Evolutionary conservation across 768 basidiomycete species (phyloP), one percentile per base, ranked within the genome.

Genomic region (Psilocybe cubensis): DNA sequence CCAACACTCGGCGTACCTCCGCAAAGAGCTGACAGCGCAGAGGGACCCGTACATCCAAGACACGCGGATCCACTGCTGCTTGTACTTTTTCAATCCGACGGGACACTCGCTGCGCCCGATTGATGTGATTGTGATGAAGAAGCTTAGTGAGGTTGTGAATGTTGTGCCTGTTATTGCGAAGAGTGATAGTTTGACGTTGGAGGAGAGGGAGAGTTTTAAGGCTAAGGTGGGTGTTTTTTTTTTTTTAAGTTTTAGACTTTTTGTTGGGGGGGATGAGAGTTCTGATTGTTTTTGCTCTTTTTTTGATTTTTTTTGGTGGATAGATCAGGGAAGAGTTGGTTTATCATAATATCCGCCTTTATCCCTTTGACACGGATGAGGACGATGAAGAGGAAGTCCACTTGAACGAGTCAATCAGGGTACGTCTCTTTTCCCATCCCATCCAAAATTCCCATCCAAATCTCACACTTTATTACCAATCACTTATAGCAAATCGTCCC

Each of bases 151-250:
- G 72, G 96, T 98, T 41, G 97, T 98, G 73, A 99, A 99, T 66
- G 96, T 99, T 51, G 96, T 99, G 7, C 96, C 96, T n/a, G 92
- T 99, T 59, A 98, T 99, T 68, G 96, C 97, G 64, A 99, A 99
- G 83, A 84, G 92, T 27, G 96, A 99, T 74, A 89, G 87, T 61
- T 81, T 99, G 79, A 98, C 96, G 2, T 72, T 92, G 56, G 96
- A 97, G 62, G 96, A 99, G 81, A 80, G 94, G 64, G 90, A 89
- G 54, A 80, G 81, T 43, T 99, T 99, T 85, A 99, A 99, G 83
- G 79, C 85, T 67, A 91, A 94, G 81, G 94, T 93, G 28, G 17
- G 79, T 67, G 6, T 18, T 24, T 24, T 11, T 40, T 29, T n/a
- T 23, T 40, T 54, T 18, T n/a, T n/a, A n/a, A n/a, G n/a, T n/a